These are phyloP conservation scores for Phaeosphaeria sp. DNA, from an alignment of 2,329 filamentous ascomycete species.

Conservation along the genomic window DNA sequence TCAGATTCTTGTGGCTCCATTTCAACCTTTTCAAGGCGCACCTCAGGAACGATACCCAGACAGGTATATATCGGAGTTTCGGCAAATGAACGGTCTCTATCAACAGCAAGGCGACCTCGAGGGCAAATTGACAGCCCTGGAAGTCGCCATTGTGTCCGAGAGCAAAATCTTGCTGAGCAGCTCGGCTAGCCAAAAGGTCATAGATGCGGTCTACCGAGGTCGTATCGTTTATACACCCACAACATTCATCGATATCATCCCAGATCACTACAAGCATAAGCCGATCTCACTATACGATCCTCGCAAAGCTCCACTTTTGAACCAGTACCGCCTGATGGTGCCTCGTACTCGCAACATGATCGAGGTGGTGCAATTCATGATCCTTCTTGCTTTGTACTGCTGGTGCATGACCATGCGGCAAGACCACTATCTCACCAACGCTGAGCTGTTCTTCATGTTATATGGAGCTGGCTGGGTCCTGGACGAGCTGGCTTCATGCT, in stretches of 20 bases:
- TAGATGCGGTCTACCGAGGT: constrained; percentile 82
- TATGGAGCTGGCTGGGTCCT: constrained; percentile 81
- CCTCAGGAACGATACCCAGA: constrained; percentile 70
- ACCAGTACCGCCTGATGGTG: constrained; percentile 85
- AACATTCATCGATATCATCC: constrained; percentile 81
- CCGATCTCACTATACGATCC: constrained; percentile 84
- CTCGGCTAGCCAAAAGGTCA: constrained; percentile 80
- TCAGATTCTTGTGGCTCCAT: constrained; percentile 81
- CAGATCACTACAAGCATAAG: constrained; percentile 84
- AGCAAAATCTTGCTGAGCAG: constrained; percentile 80
- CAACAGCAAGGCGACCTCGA: constrained; percentile 57
- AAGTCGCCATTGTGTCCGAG: constrained; percentile 83
- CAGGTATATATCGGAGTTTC: constrained; percentile 53
- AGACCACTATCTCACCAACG: constrained; percentile 60
- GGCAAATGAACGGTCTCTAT: constrained; percentile 21
- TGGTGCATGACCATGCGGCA: constrained; percentile 74
- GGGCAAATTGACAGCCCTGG: constrained; percentile 75
- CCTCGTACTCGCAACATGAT: constrained; percentile 78
- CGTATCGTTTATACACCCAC: constrained; percentile 83
- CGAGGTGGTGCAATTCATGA: constrained; percentile 75
- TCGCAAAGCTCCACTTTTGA: constrained; percentile 74
- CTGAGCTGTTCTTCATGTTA: constrained; percentile 73
- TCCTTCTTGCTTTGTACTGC: constrained; percentile 73
- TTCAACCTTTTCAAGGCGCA: constrained; percentile 85
- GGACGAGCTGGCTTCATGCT: constrained; percentile 77